Evolutionary conservation across 1,284 basidiomycete genomes (phyloP).

Genomic region (Microbotryum lychnidis-dioicae): DNA sequence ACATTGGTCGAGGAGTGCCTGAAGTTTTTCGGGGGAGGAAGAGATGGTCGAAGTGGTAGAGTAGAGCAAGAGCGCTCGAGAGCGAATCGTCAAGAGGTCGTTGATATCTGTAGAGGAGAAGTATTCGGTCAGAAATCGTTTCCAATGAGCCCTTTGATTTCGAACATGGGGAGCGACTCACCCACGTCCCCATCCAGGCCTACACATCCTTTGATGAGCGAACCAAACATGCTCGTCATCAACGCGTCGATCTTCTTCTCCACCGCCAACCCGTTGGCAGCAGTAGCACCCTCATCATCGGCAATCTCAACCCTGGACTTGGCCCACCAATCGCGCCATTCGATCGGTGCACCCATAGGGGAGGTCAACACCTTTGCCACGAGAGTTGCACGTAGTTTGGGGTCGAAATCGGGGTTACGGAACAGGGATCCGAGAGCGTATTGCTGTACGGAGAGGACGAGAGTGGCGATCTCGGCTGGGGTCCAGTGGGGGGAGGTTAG

Average conservation of each 20-base stretch:
- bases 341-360: neutral
- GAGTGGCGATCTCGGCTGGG: slow-evolving; percentile 13
- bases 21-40: slow-evolving; percentile 11
- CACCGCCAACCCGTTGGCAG: neutral
- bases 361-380: too few species aligned
- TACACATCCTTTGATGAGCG: slow-evolving; percentile 17
- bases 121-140: too few species aligned
- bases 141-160: too few species aligned
- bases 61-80: slow-evolving; percentile 12
- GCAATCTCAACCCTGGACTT: neutral
- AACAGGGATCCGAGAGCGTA: slow-evolving; percentile 22
- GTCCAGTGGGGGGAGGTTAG: neutral
- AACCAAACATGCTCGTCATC: slow-evolving; percentile 19
- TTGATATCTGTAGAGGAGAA: slow-evolving; percentile 2
- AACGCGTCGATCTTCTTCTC: slow-evolving; percentile 11
- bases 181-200: neutral
- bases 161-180: neutral
- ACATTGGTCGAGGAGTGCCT: slow-evolving; percentile 20
- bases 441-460: slow-evolving; percentile 24
- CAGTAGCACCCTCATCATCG: neutral
- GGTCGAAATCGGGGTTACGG: neutral
- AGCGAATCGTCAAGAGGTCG: slow-evolving; percentile 10
- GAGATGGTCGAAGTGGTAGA: neutral
- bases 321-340: slow-evolving; percentile 11
- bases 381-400: too few species aligned